Evolutionary conservation across 257 asterid genomes (phyloP), one percentile per base, ranked within the genome.

Genomic region (Paraleonurus japonicus): DNA sequence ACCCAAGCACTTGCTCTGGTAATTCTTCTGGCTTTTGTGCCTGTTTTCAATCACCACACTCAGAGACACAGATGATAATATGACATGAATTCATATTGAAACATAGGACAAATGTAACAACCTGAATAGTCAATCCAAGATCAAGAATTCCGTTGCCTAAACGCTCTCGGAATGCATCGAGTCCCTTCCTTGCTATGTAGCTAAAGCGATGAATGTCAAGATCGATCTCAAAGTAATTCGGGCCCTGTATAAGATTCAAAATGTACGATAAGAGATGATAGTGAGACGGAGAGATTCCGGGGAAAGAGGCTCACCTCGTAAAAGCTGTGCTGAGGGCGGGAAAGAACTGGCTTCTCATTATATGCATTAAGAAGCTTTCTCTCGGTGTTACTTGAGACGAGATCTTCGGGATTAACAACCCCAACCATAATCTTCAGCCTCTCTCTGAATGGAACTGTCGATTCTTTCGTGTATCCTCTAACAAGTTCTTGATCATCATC

Each of bases 151-250:
- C 96, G 12, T 83, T 78, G 66, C 75, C 83, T 57, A 92, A 55
- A 2, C 96, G 95, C 32, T 87, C 92, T 17, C 86, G 85, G 78
- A 92, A 92, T 12, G 98, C 90, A 48, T 92, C 96, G 15, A 92
- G 85, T 47, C 98, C 98, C 79, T 81, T 92, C 54, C 98, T 88
- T 15, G 98, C 96, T 39, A 92, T 86, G 86, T 76, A 92, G 89
- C 96, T 88, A 79, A 92, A 92, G 23, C 88, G 89, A 77, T 92
- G 98, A 67, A 92, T 92, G 80, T 92, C 98, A 35, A 92, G 93
- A 85, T 92, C 98, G 23, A 92, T 65, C 86, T 92, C 98, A 19
- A 92, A 88, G 83, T 92, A 92, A 74, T 88, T 90, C 4, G 90
- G 78, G 5, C 98, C 95, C 98, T 92, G 78, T 41, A 67, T 54